Evolutionary conservation across 2,329 filamentous ascomycete genomes (phyloP).

Genomic region (Trichoderma asperellum): DNA sequence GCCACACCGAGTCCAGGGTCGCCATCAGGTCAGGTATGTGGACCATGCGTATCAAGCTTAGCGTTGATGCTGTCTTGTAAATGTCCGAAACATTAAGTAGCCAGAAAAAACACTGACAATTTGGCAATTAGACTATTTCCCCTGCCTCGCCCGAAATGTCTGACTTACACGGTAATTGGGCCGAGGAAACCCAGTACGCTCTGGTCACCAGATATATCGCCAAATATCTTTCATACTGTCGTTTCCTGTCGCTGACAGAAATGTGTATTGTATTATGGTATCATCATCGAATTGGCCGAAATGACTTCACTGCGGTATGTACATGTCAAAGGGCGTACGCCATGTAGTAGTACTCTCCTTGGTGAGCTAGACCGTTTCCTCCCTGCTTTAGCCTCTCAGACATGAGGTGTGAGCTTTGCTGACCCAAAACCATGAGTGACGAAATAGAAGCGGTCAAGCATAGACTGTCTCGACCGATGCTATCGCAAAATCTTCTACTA

Average conservation of each 20-base stretch:
- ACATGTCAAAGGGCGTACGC: background rate
- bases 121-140: constrained; percentile 8
- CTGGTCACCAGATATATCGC: background rate
- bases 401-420: background rate
- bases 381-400: background rate
- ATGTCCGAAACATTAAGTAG: background rate
- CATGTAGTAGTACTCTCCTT: background rate
- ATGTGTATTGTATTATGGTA: background rate
- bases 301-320: background rate
- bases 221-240: background rate
- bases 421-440: constrained; percentile 4
- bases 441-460: constrained; percentile 16
- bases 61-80: constrained; percentile 3
- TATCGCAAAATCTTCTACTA: background rate
- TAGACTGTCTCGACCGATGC: background rate
- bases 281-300: background rate
- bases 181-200: background rate
- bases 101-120: background rate
- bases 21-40: constrained; percentile 18
- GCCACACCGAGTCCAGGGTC: constrained; percentile 5
- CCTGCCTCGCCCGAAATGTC: constrained; percentile 17
- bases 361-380: background rate
- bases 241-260: background rate
- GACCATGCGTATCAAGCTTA: constrained; percentile 12
- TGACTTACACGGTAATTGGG: constrained; percentile 11